Percentiles rank a stretch among this genome's conserved stretches.
These are phyloP conservation scores for Tephrocybe rancida DNA, from an alignment of 768 basidiomycete genomes.

Conservation along the genomic window DNA sequence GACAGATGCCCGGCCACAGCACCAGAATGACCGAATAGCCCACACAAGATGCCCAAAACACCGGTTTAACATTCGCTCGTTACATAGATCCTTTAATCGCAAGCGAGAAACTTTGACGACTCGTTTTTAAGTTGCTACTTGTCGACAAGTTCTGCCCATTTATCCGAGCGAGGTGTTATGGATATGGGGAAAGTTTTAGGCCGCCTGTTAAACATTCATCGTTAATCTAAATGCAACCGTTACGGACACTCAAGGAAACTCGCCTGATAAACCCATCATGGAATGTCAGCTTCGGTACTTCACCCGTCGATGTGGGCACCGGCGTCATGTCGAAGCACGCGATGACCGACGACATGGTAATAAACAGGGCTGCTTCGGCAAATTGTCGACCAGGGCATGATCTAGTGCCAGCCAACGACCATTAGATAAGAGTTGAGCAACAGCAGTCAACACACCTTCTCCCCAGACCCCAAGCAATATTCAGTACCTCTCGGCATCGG, in stretches of 20 bases:
- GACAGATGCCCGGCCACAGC: no score
- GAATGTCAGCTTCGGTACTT: constrained; percentile 3
- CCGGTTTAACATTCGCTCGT: no score
- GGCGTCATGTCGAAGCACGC: constrained; percentile 12
- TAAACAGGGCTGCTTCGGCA: constrained; percentile 23
- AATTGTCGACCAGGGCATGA: constrained; percentile 25
- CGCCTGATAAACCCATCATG: constrained; percentile 10
- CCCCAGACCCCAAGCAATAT: constrained; percentile 20
- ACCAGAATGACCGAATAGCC: no score
- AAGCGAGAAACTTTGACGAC: no score
- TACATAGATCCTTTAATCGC: no score
- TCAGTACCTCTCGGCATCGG: constrained; percentile 13
- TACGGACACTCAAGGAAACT: background rate
- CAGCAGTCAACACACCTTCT: constrained; percentile 14
- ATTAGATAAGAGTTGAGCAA: background rate
- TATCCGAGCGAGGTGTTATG: constrained; percentile 2
- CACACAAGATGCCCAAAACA: no score
- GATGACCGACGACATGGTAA: constrained; percentile 19
- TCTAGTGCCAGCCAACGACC: constrained; percentile 7
- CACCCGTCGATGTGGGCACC: background rate
- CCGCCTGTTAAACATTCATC: constrained; percentile 4
- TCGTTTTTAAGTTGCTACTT: constrained; percentile 2
- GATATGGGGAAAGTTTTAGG: constrained; percentile 1
- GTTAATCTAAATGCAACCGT: background rate
- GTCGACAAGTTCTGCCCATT: constrained; percentile 1